Conservation (phyloP, 2,329 filamentous ascomycete genomes). For the Coleophoma cylindrospora region DNA sequence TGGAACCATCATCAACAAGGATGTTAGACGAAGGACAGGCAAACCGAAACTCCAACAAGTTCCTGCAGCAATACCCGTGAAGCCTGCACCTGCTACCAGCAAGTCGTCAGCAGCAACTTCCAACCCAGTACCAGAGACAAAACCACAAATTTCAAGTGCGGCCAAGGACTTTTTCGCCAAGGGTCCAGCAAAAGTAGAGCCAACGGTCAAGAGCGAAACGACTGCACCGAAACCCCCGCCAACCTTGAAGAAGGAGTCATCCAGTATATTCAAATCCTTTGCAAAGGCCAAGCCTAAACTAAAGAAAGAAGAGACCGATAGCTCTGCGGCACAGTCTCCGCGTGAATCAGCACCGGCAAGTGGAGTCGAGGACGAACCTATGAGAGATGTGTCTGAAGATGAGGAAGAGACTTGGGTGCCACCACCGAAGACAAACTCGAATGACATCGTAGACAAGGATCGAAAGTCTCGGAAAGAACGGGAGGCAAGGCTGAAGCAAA, state of each 20-base stretch:
- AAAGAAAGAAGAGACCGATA: constrained; percentile 34
- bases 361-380: constrained; percentile 42
- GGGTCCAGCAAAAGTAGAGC: constrained; percentile 17
- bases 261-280: constrained; percentile 74
- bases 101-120: constrained; percentile 7
- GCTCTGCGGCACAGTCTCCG: constrained; percentile 16
- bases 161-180: constrained; percentile 34
- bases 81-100: constrained; percentile 19
- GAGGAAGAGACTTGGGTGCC: constrained; percentile 51
- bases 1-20: constrained; percentile 69
- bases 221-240: constrained; percentile 17
- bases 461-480: constrained; percentile 1
- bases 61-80: constrained; percentile 32
- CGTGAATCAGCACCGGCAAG: constrained; percentile 30
- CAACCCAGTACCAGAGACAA: constrained; percentile 5
- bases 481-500: constrained; percentile 38
- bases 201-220: constrained; percentile 12
- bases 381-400: constrained; percentile 52
- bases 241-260: constrained; percentile 51
- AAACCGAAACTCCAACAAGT: constrained; percentile 13
- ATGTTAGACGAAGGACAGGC: constrained; percentile 46
- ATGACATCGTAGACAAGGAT: constrained; percentile 19
- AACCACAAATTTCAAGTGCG: constrained; percentile 18
- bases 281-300: constrained; percentile 61
- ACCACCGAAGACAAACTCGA: constrained; percentile 29